Base-by-base conservation (phyloP, 2,329 filamentous ascomycete species). In the Aureobasidium namibiae region DNA sequence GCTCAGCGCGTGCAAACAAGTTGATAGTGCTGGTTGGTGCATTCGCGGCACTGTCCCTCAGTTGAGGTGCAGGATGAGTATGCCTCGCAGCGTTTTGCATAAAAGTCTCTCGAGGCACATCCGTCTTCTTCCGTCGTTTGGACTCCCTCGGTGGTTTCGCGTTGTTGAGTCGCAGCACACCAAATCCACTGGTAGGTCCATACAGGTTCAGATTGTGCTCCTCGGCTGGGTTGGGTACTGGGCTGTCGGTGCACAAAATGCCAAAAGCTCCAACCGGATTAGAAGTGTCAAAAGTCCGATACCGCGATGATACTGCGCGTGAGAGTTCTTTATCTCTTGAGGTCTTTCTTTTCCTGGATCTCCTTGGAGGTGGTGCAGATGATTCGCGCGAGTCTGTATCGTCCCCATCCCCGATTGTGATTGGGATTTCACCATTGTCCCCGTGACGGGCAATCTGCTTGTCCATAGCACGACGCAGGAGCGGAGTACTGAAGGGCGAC, bases 391-490 rank as follows among this genome's bases (percentile, higher is more conserved):
- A 54, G 18, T 60, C 50, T 16, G 58, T 56, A 9, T 48, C 59
- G 16, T 49, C 44, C 2, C 50, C 50, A 5, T 56, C 45, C 8
- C 31, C 48, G 21, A 60, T 56, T 5, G 52, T 56, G 21, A 56
- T 49, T 3, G 52, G 59, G 2, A 52, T n/a, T 4, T 53, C 57
- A 23, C 57, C 57, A 13, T 5, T 42, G n/a, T 50, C 53, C n/a
- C 42, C 60, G 29, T 49, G 60, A 18, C 46, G 42, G 8, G 39
- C 44, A 23, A 58, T 49, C 6, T 56, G 52, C 21, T 58, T 57
- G 18, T 44, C 53, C 31, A 61, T 54, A 53, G 60, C 60, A 29
- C 38, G 52, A 14, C 60, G 52, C 31, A 57, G 26, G 11, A 61
- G 53, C 2, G 60, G 60, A 16, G 52, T 61, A 11, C 21, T 16